A percentile compares a stretch with the other conserved stretches of the same genome.
These are phyloP conservation scores for Podaxis sp. DNA, from an alignment of 768 basidiomycete species.

Conservation along the genomic window DNA sequence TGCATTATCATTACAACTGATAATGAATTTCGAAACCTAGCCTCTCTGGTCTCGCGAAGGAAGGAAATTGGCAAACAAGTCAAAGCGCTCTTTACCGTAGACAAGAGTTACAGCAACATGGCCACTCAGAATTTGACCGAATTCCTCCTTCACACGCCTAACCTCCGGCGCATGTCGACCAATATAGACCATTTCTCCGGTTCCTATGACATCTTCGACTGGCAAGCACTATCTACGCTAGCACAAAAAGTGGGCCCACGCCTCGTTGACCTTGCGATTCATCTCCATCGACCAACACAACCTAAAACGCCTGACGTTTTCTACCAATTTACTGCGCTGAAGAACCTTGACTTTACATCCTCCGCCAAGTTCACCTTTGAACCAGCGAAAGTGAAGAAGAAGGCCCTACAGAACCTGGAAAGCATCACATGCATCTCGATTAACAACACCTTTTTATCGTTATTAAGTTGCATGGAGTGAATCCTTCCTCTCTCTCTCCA, in stretches of 20 bases:
- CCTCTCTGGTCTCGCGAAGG: neutral
- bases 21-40: neutral
- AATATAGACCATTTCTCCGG: neutral
- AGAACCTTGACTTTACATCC: slow-evolving; percentile 1
- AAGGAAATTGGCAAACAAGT: slow-evolving; percentile 3
- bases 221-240: neutral
- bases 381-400: neutral
- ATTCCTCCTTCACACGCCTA: neutral
- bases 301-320: slow-evolving; percentile 2
- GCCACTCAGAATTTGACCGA: slow-evolving; percentile 1
- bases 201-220: neutral
- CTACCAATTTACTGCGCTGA: slow-evolving; percentile 1
- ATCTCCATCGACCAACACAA: slow-evolving; percentile 2
- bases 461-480: slow-evolving; percentile 3
- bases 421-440: slow-evolving; percentile 1
- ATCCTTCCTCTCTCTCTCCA: neutral
- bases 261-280: slow-evolving; percentile 4
- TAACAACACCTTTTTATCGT: slow-evolving; percentile 3
- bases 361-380: slow-evolving; percentile 5
- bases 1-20: neutral
- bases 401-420: slow-evolving; percentile 6
- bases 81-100: neutral
- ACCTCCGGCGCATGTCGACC: neutral
- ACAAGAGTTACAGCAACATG: neutral
- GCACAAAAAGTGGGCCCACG: neutral